These are phyloP conservation scores for Amesomyces nigricolor DNA, from an alignment of 2,329 filamentous ascomycete species.

Conservation along the genomic window DNA sequence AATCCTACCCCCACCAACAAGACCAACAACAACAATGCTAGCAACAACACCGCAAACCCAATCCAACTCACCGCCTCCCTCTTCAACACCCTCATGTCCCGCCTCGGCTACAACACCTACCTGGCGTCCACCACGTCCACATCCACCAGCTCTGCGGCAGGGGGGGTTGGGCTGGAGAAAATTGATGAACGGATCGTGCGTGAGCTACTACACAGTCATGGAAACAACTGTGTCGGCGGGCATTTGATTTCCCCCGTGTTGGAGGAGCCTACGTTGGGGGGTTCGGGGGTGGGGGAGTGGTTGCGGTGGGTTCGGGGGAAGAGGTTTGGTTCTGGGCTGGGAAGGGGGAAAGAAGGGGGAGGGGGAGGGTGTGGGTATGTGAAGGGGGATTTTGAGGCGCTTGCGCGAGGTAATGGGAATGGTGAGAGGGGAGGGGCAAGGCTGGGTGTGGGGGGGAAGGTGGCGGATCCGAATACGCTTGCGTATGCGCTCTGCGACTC, in stretches of 20 bases:
- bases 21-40: no score
- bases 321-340: no score
- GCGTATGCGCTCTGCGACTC: slow-evolving; percentile 59
- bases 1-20: slow-evolving; percentile 26
- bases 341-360: no score
- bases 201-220: no score
- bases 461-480: slow-evolving; percentile 48
- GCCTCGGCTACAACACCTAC: slow-evolving; percentile 53
- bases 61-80: slow-evolving; percentile 49
- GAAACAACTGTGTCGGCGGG: no score
- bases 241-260: no score
- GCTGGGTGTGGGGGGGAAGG: neutral
- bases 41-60: slow-evolving; percentile 39
- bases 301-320: slow-evolving; percentile 52
- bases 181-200: no score
- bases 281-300: slow-evolving; percentile 43
- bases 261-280: slow-evolving; percentile 11
- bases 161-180: slow-evolving; percentile 34
- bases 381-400: no score
- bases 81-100: slow-evolving; percentile 52
- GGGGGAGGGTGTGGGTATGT: slow-evolving; percentile 22
- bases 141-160: slow-evolving; percentile 45
- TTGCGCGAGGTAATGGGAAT: no score
- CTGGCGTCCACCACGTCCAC: slow-evolving; percentile 51
- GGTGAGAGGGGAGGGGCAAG: slow-evolving; percentile 29